Conservation (phyloP, 2,329 filamentous ascomycete species). For the Diaporthe citri region DNA sequence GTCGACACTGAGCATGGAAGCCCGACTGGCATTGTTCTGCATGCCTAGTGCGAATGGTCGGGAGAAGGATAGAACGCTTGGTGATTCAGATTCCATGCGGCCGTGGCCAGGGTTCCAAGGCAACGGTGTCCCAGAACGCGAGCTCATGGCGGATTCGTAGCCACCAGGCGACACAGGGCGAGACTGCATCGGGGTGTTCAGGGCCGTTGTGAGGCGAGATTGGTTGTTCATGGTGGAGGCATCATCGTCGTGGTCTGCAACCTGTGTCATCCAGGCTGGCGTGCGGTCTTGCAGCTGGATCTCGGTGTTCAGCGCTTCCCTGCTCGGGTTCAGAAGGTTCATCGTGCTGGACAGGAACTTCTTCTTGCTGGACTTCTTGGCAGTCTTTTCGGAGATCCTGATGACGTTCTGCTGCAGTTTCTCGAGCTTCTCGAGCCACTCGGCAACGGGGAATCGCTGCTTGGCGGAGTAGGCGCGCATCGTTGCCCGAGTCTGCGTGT, state of each 20-base stretch:
- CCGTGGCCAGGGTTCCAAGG: constrained; percentile 39
- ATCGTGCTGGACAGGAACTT: constrained; percentile 42
- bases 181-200: constrained; percentile 42
- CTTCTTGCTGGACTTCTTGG: constrained; percentile 43
- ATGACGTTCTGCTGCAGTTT: constrained; percentile 71
- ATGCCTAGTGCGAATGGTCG: constrained; percentile 30
- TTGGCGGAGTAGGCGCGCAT: constrained; percentile 75
- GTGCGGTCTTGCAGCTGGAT: constrained; percentile 37
- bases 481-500: constrained; percentile 65
- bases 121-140: constrained; percentile 21
- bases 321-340: constrained; percentile 38
- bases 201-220: constrained; percentile 39
- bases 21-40: constrained; percentile 51
- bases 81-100: constrained; percentile 32
- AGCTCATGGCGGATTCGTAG: constrained; percentile 38
- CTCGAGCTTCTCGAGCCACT: constrained; percentile 75
- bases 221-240: constrained; percentile 5
- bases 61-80: constrained; percentile 32
- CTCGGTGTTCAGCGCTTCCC: constrained; percentile 31
- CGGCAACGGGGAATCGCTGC: constrained; percentile 74
- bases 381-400: constrained; percentile 49
- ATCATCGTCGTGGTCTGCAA: constrained; percentile 35
- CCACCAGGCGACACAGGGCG: constrained; percentile 39
- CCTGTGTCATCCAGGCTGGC: constrained; percentile 34
- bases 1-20: constrained; percentile 66